Base-by-base conservation (phyloP, 345 rosid genomes). In the Salix purpurea region DNA sequence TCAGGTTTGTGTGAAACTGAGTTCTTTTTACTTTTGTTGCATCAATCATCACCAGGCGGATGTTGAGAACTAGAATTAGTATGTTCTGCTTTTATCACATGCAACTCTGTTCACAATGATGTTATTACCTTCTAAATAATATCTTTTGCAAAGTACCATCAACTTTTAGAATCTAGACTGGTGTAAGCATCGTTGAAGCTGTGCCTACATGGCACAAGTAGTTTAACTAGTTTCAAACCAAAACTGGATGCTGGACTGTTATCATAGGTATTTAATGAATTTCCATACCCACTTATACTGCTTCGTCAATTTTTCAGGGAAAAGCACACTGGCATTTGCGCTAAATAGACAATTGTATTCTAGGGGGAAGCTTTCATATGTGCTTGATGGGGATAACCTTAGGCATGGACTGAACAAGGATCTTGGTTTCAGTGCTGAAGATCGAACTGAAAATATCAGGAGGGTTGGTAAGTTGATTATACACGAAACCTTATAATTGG, bases 381-480 rank as follows among this genome's bases (percentile, higher is more conserved):
- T 91, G 46, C 97, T 93, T 74, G 99, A 95, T 14, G 99, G 99
- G 1, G 97, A 95, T 78, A 95, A 93, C 73, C 90, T 95, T 79
- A 89, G 97, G 36, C 97, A 93, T 74, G 97, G 99, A 62, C 85
- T 95, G 61, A 95, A 90, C 84, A 91, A 87, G 79, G 91, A 90
- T 87, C 93, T 93, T 12, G 87, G 94, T 76, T 95, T 95, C 84
- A 88, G 85, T 82, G 89, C 91, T 3, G 96, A 91, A 81, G 97
- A 95, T 76, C 91, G 99, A 78, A 85, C 90, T 26, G 97, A 95
- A 83, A 95, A 95, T 69, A 93, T 91, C 68, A 90, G 99, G 39
- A 89, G 99, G 60, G 97, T 95, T 32, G 99, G 99, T 95, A 78
- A 78, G 97, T 84, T 82, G 66, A 60, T 65, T 48, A 52, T 21